Evolutionary conservation across 306 rosid genomes (phyloP), one percentile per base, ranked within the genome.

Genomic region (Biancaea sappan): DNA sequence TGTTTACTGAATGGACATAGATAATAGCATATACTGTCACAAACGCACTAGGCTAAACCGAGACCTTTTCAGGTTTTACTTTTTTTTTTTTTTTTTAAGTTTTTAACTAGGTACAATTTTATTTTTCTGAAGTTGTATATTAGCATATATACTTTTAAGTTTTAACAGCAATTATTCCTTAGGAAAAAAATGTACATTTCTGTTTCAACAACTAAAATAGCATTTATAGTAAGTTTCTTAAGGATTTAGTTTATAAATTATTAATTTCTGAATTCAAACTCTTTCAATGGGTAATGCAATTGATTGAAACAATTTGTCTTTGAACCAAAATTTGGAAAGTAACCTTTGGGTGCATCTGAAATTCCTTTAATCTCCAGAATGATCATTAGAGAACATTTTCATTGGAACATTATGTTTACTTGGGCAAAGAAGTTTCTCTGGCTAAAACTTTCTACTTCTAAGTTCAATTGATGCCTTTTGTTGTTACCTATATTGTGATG

Each of bases 391-490:
- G 43, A 80, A 50, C 50, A 73, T 32, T 66, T 46, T 57, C 52
- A 26, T 4, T 29, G 48, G 26, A 22, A 35, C 44, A 31, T 19
- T 54, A 44, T 43, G 25, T 65, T 18, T 40, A 38, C 38, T 22
- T 21, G 1, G 75, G 48, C 21, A 73, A 61, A 58, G 60, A 31
- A 64, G 53, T 51, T 61, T 59, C 66, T 28, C 14, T 73, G 40
- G 58, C 71, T 31, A n/a, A 28, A 52, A 44, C 58, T 26, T 67
- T 77, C 24, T 77, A 72, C 51, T 63, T 78, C 38, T 79, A 43
- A 61, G 11, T 69, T 51, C 18, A 56, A 29, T 62, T 61, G 72
- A 67, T 68, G 25, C 69, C 72, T 74, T 22, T 48, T 65, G 53
- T 46, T 77, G 26, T 73, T 53, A 73, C 71, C 59, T 79, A 24